phyloP scores from a whole-genome alignment of 192 early-diverging fungal genomes.

The Ambispora gerdemannii region DNA sequence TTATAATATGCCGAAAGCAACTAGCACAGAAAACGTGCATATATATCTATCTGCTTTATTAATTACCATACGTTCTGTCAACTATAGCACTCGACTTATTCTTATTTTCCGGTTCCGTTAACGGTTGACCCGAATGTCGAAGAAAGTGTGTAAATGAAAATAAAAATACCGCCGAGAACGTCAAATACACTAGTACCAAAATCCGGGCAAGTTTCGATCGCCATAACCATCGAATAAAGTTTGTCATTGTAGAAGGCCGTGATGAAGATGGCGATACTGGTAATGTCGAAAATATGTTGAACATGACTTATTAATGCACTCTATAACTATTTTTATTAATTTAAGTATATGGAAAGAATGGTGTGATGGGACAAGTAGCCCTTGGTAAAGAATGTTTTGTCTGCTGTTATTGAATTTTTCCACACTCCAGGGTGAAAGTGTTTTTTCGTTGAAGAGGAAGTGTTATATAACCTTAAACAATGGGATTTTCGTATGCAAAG shows the following conservation, averaged over 20 bases:
- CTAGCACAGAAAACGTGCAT: too few relatives aligned
- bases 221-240: not conserved
- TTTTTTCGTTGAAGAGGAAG: too few relatives aligned
- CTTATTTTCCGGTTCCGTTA: not conserved
- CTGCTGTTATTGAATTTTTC: not conserved
- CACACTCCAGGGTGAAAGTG: not conserved
- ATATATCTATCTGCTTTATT: too few relatives aligned
- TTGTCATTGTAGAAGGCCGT: not conserved
- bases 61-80: conserved; percentile 13
- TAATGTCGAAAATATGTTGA: too few relatives aligned
- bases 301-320: not conserved
- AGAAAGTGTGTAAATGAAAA: conserved; percentile 10
- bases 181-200: not conserved
- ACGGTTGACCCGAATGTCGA: not conserved
- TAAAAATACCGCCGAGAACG: conserved; percentile 3
- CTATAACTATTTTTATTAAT: not conserved
- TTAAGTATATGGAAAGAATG: not conserved
- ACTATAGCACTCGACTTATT: not conserved
- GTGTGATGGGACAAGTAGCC: not conserved
- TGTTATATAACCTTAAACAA: too few relatives aligned
- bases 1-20: not conserved
- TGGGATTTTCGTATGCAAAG: too few relatives aligned
- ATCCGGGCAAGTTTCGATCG: not conserved
- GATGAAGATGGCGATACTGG: not conserved
- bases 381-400: not conserved